These are phyloP conservation scores for Daldinia grandis DNA, from an alignment of 495 filamentous ascomycete species.

Conservation along the genomic window DNA sequence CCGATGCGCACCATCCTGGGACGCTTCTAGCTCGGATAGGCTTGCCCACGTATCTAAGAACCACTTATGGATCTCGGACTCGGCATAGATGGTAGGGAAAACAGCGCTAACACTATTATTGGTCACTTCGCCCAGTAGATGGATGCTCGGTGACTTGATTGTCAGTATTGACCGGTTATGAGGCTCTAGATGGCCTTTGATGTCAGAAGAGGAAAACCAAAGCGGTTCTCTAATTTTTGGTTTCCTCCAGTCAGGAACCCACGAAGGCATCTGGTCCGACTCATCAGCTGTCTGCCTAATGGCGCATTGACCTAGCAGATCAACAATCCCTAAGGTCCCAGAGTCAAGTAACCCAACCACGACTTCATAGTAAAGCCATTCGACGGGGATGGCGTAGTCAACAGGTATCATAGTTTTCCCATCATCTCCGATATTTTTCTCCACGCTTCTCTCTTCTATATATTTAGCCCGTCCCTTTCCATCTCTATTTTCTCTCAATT, in stretches of 20 bases:
- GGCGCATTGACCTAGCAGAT: not conserved
- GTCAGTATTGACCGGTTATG: not conserved
- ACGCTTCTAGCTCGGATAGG: not conserved
- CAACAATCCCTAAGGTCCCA: not conserved
- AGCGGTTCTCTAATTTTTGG: not conserved
- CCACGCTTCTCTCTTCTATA: not conserved
- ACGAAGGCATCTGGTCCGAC: not conserved
- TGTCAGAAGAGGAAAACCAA: not conserved
- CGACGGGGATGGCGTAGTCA: not conserved
- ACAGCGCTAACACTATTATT: not conserved
- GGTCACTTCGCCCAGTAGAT: not conserved
- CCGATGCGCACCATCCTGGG: not conserved
- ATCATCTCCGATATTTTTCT: not conserved
- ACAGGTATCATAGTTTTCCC: not conserved
- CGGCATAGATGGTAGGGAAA: not conserved
- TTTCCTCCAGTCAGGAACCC: not conserved
- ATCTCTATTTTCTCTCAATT: not conserved
- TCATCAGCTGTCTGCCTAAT: not conserved
- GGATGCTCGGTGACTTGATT: not conserved
- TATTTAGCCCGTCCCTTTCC: not conserved
- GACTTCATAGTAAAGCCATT: not conserved
- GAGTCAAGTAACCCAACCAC: not conserved
- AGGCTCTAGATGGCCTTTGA: not conserved
- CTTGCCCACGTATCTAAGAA: not conserved
- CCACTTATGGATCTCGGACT: not conserved